A percentile compares a stretch with the other conserved stretches of the same genome.
These are phyloP conservation scores for Aspergillus fructus DNA, from an alignment of 2,329 filamentous ascomycete species.

Conservation along the genomic window DNA sequence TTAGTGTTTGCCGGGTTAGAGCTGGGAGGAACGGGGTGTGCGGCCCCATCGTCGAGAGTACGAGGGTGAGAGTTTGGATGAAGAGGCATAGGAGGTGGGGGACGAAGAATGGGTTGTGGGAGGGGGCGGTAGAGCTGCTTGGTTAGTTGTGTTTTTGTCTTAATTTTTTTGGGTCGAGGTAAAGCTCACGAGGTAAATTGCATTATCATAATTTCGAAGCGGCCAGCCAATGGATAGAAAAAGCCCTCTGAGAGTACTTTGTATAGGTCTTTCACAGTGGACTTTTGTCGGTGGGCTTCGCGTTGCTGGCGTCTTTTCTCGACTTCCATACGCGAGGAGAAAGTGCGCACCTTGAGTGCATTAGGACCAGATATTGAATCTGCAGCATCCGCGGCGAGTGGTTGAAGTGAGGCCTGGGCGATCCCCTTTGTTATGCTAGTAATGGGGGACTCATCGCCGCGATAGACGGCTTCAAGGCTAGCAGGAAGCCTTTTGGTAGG, in stretches of 20 bases:
- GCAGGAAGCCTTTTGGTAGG: conserved; percentile 77
- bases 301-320: conserved; percentile 53
- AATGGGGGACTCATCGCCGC: conserved; percentile 55
- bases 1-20: conserved; percentile 82
- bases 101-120: conserved; percentile 65
- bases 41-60: conserved; percentile 80
- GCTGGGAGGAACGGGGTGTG: conserved; percentile 72
- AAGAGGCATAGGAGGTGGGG: conserved; percentile 75
- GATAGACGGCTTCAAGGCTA: conserved; percentile 71
- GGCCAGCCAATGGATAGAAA: conserved; percentile 81
- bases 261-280: conserved; percentile 75
- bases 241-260: conserved; percentile 72
- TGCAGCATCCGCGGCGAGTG: conserved; percentile 77
- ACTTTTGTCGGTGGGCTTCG: conserved; percentile 49
- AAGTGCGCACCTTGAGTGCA: conserved; percentile 83
- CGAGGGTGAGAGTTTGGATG: conserved; percentile 79
- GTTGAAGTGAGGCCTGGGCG: conserved; percentile 72
- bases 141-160: neutral
- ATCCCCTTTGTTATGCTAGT: conserved; percentile 67
- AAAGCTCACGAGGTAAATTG: conserved; percentile 51
- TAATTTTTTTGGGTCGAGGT: neutral
- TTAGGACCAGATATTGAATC: conserved; percentile 78
- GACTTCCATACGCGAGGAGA: conserved; percentile 73
- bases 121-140: conserved; percentile 33
- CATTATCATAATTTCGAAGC: conserved; percentile 67